These are phyloP conservation scores for Solanum appendiculatum DNA, from an alignment of 257 asterid species.

Conservation along the genomic window DNA sequence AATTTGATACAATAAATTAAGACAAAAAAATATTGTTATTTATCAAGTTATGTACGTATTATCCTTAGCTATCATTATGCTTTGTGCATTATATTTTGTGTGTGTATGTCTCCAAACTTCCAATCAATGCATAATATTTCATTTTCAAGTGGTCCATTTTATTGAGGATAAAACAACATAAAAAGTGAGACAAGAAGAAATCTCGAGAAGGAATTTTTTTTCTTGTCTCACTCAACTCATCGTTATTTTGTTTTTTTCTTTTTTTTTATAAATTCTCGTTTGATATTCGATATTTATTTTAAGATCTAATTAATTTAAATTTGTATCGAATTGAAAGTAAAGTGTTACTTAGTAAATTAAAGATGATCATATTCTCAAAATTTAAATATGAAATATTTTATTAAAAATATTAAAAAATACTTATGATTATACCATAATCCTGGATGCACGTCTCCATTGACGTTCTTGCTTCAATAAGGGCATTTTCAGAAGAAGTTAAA, in stretches of 20 bases:
- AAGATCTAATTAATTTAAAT: too few species aligned
- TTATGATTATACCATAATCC: too few species aligned
- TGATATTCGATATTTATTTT: too few species aligned
- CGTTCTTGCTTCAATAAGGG: neutral
- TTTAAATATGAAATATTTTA: too few species aligned
- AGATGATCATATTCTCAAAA: too few species aligned
- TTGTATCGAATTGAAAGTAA: too few species aligned
- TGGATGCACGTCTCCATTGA: neutral
- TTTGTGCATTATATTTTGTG: neutral
- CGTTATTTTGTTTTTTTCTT: too few species aligned
- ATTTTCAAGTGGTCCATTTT: neutral
- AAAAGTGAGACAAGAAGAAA: neutral
- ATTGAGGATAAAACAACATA: neutral
- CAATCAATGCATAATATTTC: neutral
- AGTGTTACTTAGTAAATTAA: neutral
- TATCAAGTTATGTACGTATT: neutral
- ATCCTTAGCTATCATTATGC: neutral
- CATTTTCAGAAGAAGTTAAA: too few species aligned
- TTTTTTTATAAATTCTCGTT: too few species aligned
- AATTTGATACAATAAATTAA: neutral
- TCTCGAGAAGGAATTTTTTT: neutral
- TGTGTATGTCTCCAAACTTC: neutral
- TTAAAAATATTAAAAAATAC: neutral
- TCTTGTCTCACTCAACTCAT: neutral
- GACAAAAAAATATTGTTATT: too few species aligned